phyloP scores from a whole-genome alignment of 2,329 filamentous ascomycete genomes.

The Aspergillaceae sp. region DNA sequence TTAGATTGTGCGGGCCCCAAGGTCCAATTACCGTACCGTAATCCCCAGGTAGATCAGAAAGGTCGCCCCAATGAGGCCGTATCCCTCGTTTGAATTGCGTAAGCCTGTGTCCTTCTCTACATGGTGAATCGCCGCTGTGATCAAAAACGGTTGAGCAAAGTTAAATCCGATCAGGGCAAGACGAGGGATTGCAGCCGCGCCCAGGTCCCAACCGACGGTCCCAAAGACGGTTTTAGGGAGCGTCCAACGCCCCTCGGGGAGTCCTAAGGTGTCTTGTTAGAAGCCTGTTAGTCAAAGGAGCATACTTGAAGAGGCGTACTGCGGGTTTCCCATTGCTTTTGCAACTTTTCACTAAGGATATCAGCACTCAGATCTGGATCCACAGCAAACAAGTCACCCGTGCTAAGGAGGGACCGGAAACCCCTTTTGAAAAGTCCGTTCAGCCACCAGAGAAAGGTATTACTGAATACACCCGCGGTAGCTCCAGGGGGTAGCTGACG shows the following conservation, averaged over 20 bases:
- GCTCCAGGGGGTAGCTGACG: slow-evolving; percentile 11
- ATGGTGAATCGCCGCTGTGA: slow-evolving; percentile 15
- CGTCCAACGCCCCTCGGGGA: no score
- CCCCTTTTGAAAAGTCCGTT: slow-evolving; percentile 21
- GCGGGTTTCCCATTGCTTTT: no score
- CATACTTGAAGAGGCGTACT: no score
- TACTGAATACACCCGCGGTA: slow-evolving; percentile 18
- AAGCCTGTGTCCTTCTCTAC: slow-evolving; percentile 3
- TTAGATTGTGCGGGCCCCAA: no score
- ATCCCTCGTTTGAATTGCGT: slow-evolving; percentile 15
- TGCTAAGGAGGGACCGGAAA: slow-evolving; percentile 11
- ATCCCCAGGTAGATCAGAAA: slow-evolving; percentile 31
- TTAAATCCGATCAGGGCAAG: slow-evolving; percentile 13
- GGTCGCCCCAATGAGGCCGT: slow-evolving; percentile 31
- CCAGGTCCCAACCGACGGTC: no score
- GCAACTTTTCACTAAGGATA: no score
- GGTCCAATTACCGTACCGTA: slow-evolving; percentile 13
- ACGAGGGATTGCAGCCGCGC: slow-evolving; percentile 5
- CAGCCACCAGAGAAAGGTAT: slow-evolving; percentile 30
- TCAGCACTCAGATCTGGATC: slow-evolving; percentile 1
- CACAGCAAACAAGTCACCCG: slow-evolving; percentile 14
- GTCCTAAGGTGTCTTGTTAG: no score
- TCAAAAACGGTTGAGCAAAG: slow-evolving; percentile 17
- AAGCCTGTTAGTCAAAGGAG: no score
- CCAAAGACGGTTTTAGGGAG: no score